A percentile compares a stretch with the other conserved stretches of the same genome.
These are phyloP conservation scores for Sclerotinia glacialis DNA, from an alignment of 2,329 filamentous ascomycete species.

Conservation along the genomic window DNA sequence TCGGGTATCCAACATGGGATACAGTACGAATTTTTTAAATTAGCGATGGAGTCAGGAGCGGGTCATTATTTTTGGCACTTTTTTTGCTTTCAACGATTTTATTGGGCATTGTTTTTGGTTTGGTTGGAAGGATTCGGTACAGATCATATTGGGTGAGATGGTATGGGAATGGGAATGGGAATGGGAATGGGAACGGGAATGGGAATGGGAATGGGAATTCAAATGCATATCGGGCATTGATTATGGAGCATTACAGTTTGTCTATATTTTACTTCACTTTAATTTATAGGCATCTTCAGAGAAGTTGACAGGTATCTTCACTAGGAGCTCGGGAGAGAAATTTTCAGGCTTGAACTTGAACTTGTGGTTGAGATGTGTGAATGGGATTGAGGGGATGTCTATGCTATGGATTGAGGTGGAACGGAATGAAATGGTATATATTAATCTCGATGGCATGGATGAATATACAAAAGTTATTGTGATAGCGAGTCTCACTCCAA, in stretches of 20 bases:
- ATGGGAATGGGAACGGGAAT: background rate
- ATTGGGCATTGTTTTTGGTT: background rate
- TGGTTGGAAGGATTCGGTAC: background rate
- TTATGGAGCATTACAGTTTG: background rate
- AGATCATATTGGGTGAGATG: background rate
- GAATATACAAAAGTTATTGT: constrained; percentile 12
- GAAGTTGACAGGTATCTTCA: background rate
- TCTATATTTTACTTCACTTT: constrained; percentile 11
- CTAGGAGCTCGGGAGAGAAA: background rate
- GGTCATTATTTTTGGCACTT: background rate
- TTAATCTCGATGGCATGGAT: background rate
- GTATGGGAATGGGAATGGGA: background rate
- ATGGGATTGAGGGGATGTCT: background rate
- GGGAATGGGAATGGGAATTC: background rate
- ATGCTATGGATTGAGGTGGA: background rate
- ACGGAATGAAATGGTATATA: constrained; percentile 1
- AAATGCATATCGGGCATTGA: background rate
- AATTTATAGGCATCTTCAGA: background rate
- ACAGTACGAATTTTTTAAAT: background rate
- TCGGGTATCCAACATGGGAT: background rate
- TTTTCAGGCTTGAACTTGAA: background rate
- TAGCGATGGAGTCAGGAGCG: constrained; percentile 18
- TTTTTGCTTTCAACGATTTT: background rate
- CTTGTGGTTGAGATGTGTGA: background rate
- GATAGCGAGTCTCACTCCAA: background rate